A percentile compares a stretch with the other conserved stretches of the same genome.
phyloP scores from a whole-genome alignment of 352 stramenopile genomes.

The Pythium rishiriense region DNA sequence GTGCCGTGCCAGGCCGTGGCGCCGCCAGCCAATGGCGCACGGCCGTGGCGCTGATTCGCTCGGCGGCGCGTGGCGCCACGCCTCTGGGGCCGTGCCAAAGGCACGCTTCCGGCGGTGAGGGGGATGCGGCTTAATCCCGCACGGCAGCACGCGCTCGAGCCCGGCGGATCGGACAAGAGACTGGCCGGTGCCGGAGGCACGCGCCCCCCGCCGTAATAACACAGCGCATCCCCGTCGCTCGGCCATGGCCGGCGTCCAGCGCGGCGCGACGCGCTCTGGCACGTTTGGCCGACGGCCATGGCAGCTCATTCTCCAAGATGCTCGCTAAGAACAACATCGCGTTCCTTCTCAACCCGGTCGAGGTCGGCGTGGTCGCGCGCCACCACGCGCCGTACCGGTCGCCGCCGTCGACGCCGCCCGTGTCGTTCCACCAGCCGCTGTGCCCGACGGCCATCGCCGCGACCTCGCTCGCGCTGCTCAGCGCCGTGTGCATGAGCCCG shows the following conservation, averaged over 20 bases:
- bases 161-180: constrained; percentile 1
- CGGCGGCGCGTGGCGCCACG: neutral
- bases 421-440: constrained; percentile 10
- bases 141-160: neutral
- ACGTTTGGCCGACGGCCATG: neutral
- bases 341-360: constrained; percentile 31
- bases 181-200: constrained; percentile 10
- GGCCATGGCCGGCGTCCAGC: neutral
- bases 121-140: constrained; percentile 14
- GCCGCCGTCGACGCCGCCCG: constrained; percentile 14
- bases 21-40: constrained; percentile 10
- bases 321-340: constrained; percentile 30
- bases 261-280: neutral
- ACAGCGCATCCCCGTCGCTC: neutral
- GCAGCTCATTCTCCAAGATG: constrained; percentile 27
- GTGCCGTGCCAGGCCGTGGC: neutral
- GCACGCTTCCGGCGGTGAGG: constrained; percentile 25
- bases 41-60: constrained; percentile 8
- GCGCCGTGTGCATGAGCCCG: constrained; percentile 29
- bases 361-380: neutral
- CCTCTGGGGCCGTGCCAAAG: neutral
- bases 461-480: constrained; percentile 29
- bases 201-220: neutral
- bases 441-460: constrained; percentile 24
- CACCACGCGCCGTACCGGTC: neutral